Evolutionary conservation across 139 green algal genomes (phyloP), one percentile per base, ranked within the genome.

Genomic region (Ettlia oleoabundans): DNA sequence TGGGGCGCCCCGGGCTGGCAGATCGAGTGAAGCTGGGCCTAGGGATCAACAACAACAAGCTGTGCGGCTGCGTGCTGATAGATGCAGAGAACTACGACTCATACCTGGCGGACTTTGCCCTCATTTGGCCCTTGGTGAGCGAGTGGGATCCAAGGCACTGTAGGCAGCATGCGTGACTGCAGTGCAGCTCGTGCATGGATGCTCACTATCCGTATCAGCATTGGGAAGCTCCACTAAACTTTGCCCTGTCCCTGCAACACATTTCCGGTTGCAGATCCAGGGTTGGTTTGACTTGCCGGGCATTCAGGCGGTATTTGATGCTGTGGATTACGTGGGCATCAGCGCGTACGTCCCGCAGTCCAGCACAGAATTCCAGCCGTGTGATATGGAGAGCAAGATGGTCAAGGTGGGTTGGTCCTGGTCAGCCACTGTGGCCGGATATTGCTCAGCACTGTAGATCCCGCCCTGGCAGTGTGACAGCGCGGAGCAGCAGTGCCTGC

Each of bases 1-100:
- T 4, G 1, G 19, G 1, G 38, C 75, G 75, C 1, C 75, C 58
- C 1, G 75, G 61, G 38, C 38, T 71, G 40, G 24, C 33, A 2
- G 6, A 28, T 40, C 58, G 58, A 18, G 58, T 81, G 58, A 37
- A 24, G 28, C 75, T 81, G 58, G 75, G 75, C 3, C 58, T 81
- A 19, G 75, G 75, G 28, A 81, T 81, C 58, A 81, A 81, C 75
- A 81, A 81, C 75, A 62, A 32, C 58, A 81, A 81, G 75, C 58
- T 81, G n/a, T 63, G 69, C 33, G 75, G 75, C 4, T 81, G 75
- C 58, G 75, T 72, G 53, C 75, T 81, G 2, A 58, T 61, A 4
- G 75, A 81, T 18, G 33, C 71, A 3, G 41, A 72, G 7, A 40
- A 81, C n/a, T 81, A 81, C 40, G 62, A 81, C 58, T 55, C 58